Evolutionary conservation across 768 basidiomycete species (phyloP), one percentile per base, ranked within the genome.

Genomic region (Amanita polypyramis): DNA sequence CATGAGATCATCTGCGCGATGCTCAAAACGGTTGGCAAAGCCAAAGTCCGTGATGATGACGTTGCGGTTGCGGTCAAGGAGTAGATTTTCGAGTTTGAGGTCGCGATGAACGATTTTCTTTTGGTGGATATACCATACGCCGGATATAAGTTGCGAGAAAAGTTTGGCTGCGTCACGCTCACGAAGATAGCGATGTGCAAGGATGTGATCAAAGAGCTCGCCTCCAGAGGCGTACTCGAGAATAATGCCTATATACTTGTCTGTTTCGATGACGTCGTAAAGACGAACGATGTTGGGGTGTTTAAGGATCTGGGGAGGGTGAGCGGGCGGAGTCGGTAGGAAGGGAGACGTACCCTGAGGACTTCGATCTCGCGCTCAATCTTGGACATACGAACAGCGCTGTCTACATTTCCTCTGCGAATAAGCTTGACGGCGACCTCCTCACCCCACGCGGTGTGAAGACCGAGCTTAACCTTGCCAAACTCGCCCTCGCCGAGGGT

Each of bases 11-110:
- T 94, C 91, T 8, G 82, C 54, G 27, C 82, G 80, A 60, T 95
- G 89, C 63, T 95, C 91, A 62, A 98, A 99, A 43, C 87, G 82
- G 68, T 98, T 99, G 51, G 96, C 96, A 59, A 98, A 99, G 10
- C 96, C 96, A 63, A 99, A 99, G 63, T 98, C 96, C 49, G 96
- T 97, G 70, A 99, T 96, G 70, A 99, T 95, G 55, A 99, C 91
- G 61, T 99, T 98, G 43, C 96, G 82, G 60, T 97, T 82, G 52
- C 94, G 86, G 70, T 99, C 96, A 50, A 99, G 82, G 35, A 99
- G 82, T 2, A 99, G 74, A 61, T 98, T 99, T 70, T 98, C 95
- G 54, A 99, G 83, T 69, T 99, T 99, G 65, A 99, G 84, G 68
- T 99, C 95, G 50, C 96, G 90, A 64, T 99, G 96, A 41, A 98